A percentile compares a stretch with the other conserved stretches of the same genome.
Evolutionary conservation across 352 stramenopile genomes (phyloP).

Genomic region (Pythium biforme): DNA sequence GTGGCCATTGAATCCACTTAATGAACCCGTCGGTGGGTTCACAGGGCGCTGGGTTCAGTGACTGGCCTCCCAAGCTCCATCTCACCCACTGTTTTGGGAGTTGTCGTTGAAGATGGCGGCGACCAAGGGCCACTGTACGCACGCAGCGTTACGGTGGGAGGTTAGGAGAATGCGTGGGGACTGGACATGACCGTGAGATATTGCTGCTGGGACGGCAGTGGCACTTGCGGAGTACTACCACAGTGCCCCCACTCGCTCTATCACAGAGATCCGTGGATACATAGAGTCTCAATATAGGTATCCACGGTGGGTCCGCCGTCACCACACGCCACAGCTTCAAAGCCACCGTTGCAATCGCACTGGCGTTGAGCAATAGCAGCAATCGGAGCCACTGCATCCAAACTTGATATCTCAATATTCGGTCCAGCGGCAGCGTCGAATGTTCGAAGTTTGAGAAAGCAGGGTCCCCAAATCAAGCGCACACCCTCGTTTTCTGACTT

Average conservation of each 20-base stretch:
- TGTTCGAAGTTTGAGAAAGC: background rate
- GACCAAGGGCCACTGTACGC: background rate
- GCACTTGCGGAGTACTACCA: background rate
- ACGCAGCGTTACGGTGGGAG: background rate
- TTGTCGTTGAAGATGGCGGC: slow-evolving; percentile 7
- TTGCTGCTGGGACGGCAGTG: background rate
- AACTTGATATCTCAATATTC: slow-evolving; percentile 3
- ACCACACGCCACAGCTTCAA: no score
- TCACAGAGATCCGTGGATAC: no score
- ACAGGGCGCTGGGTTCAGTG: slow-evolving; percentile 8
- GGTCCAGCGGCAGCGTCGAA: background rate
- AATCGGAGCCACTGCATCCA: background rate
- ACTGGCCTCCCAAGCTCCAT: background rate
- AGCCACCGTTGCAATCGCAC: no score
- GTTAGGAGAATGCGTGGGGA: background rate
- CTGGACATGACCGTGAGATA: background rate
- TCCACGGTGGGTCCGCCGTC: no score
- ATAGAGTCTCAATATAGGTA: no score
- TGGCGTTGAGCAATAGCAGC: background rate
- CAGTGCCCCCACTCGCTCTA: no score
- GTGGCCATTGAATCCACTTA: background rate
- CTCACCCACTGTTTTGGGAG: slow-evolving; percentile 1
- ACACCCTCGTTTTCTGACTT: no score
- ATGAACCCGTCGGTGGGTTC: slow-evolving; percentile 13
- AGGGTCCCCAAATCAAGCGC: no score